Conservation (phyloP, 371 early-diverging fungal species). For the Mortierella sp. region DNA sequence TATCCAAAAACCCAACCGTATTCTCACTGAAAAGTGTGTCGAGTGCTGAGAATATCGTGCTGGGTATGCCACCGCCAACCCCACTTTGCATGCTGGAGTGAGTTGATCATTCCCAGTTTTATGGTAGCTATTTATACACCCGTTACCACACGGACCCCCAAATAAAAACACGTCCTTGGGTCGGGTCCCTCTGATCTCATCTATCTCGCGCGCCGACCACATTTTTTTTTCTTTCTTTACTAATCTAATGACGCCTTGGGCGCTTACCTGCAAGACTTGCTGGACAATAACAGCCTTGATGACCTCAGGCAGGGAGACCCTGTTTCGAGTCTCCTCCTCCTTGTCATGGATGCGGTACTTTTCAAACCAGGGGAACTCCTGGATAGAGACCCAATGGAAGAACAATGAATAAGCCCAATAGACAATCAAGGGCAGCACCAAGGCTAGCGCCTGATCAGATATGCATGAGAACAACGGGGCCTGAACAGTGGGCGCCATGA, state of each 20-base stretch:
- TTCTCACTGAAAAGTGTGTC: too few species aligned
- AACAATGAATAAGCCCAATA: conserved; percentile 81
- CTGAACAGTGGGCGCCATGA: conserved; percentile 56
- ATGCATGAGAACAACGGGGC: conserved; percentile 59
- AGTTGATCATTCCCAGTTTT: too few species aligned
- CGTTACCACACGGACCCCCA: conserved; percentile 1
- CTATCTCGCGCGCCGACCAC: background rate
- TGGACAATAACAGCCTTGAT: conserved; percentile 69
- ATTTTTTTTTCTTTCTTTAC: background rate
- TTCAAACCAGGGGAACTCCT: conserved; percentile 75
- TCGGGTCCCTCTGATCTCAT: background rate
- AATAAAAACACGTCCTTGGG: background rate
- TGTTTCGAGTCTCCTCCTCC: conserved; percentile 74
- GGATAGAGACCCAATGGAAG: conserved; percentile 70
- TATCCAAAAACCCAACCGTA: too few species aligned
- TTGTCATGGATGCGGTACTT: conserved; percentile 79
- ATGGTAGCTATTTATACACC: too few species aligned
- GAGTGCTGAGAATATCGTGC: too few species aligned
- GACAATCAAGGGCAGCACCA: conserved; percentile 72
- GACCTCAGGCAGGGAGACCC: conserved; percentile 68
- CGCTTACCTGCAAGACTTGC: conserved; percentile 65
- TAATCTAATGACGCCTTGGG: background rate
- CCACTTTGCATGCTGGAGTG: too few species aligned
- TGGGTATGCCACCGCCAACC: too few species aligned
- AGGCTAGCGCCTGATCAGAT: conserved; percentile 70